These are phyloP conservation scores for Botryotinia convoluta DNA, from an alignment of 2,329 filamentous ascomycete genomes.

Conservation along the genomic window DNA sequence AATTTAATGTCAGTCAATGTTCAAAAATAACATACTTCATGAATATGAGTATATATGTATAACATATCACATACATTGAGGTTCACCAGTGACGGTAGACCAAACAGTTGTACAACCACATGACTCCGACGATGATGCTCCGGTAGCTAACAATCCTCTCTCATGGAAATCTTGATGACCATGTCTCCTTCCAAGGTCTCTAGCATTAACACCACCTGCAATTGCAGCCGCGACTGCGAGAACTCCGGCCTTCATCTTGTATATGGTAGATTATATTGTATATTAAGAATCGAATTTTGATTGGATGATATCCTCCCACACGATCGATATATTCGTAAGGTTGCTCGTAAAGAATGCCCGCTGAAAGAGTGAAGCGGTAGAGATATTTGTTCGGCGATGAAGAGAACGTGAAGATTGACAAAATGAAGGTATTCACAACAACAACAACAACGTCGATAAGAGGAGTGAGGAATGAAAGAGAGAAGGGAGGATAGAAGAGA, in stretches of 20 bases:
- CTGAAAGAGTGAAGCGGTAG: conserved; percentile 85
- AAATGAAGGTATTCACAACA: conserved; percentile 31
- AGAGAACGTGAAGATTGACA: conserved; percentile 49
- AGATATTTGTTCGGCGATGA: conserved; percentile 48
- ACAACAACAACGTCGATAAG: conserved; percentile 21
- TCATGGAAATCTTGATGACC: conserved; percentile 59
- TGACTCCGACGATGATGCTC: conserved; percentile 40
- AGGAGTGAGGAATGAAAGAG: conserved; percentile 29
- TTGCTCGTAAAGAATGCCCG: conserved; percentile 59
- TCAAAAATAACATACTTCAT: neutral
- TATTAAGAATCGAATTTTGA: conserved; percentile 21
- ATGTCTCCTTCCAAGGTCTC: conserved; percentile 50
- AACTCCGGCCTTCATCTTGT: conserved; percentile 72
- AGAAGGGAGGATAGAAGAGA: conserved; percentile 25
- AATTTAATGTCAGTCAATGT: neutral
- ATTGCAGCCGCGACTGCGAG: conserved; percentile 62
- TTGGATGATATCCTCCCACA: neutral
- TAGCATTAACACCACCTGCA: conserved; percentile 55
- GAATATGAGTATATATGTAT: conserved; percentile 7
- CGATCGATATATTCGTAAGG: conserved; percentile 22
- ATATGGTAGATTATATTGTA: conserved; percentile 28
- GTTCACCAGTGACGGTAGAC: conserved; percentile 65
- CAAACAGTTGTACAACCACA: conserved; percentile 76
- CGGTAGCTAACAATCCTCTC: conserved; percentile 38
- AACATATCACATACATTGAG: conserved; percentile 54